These are phyloP conservation scores for Candida sojae DNA, from an alignment of 1,139 yeast genomes.

Conservation along the genomic window DNA sequence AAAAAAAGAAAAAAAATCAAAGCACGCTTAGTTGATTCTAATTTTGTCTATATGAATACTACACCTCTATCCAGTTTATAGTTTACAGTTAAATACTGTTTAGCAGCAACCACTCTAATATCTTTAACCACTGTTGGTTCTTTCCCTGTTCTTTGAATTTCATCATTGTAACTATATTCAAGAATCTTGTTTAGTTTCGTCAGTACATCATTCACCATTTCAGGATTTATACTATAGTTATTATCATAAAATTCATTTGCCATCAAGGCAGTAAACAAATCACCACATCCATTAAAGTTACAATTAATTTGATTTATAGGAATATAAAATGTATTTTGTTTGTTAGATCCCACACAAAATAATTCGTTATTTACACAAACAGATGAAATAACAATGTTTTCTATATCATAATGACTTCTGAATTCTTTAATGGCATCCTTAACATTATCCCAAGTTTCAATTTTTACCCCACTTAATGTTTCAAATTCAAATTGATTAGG, in stretches of 20 bases:
- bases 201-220: constrained; percentile 29
- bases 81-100: constrained; percentile 18
- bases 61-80: constrained; percentile 11
- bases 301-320: constrained; percentile 36
- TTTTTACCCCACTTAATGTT: constrained; percentile 24
- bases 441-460: constrained; percentile 24
- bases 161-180: constrained; percentile 27
- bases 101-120: constrained; percentile 30
- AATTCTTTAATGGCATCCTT: constrained; percentile 23
- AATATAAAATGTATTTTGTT: constrained; percentile 22
- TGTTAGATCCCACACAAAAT: constrained; percentile 36
- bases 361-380: constrained; percentile 28
- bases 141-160: constrained; percentile 15
- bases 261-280: constrained; percentile 43
- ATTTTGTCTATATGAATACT: constrained; percentile 9
- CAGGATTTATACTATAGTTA: constrained; percentile 23
- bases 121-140: constrained; percentile 28
- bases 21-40: background rate
- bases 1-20: background rate
- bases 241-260: constrained; percentile 32
- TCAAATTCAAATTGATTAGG: constrained; percentile 48
- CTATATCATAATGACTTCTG: constrained; percentile 22
- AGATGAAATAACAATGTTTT: constrained; percentile 38
- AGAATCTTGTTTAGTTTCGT: constrained; percentile 32
- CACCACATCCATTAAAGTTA: constrained; percentile 49